These are phyloP conservation scores for Catenaria anguillulae DNA, from an alignment of 371 early-diverging fungal species.

Conservation along the genomic window DNA sequence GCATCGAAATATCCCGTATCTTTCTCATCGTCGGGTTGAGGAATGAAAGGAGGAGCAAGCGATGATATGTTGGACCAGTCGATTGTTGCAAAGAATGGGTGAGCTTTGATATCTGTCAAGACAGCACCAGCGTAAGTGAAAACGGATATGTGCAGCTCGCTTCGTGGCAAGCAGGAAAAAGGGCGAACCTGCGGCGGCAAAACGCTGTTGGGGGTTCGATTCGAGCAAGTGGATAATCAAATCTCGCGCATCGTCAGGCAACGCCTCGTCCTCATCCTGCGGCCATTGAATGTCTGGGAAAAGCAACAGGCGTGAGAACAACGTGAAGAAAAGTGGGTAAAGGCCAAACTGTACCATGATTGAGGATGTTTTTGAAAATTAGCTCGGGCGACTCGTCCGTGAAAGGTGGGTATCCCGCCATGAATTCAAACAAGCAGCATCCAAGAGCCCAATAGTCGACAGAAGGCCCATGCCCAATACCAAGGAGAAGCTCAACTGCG, in stretches of 20 bases:
- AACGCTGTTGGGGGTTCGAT: constrained; percentile 49
- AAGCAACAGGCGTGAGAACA: no score
- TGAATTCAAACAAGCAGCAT: constrained; percentile 74
- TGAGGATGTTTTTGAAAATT: constrained; percentile 77
- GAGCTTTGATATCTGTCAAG: constrained; percentile 31
- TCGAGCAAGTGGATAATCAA: constrained; percentile 53
- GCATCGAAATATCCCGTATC: constrained; percentile 71
- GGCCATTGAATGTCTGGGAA: constrained; percentile 46
- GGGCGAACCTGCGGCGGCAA: no score
- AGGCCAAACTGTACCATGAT: no score
- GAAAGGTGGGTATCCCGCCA: constrained; percentile 76
- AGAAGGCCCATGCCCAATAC: constrained; percentile 48
- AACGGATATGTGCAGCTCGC: no score
- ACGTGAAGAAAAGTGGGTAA: no score
- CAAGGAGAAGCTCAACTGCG: constrained; percentile 79
- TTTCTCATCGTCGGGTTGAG: constrained; percentile 44
- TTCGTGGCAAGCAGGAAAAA: no score
- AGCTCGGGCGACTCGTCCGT: constrained; percentile 60
- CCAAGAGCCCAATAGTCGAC: constrained; percentile 95
- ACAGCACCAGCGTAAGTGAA: no score
- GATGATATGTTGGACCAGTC: constrained; percentile 42
- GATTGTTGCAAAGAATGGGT: constrained; percentile 40
- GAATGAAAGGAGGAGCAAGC: constrained; percentile 47
- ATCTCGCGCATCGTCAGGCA: constrained; percentile 47
- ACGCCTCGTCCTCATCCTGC: constrained; percentile 24